A percentile compares a stretch with the other conserved stretches of the same genome.
phyloP scores from a whole-genome alignment of 1,284 basidiomycete species.

The Leccinum pallidistipes region DNA sequence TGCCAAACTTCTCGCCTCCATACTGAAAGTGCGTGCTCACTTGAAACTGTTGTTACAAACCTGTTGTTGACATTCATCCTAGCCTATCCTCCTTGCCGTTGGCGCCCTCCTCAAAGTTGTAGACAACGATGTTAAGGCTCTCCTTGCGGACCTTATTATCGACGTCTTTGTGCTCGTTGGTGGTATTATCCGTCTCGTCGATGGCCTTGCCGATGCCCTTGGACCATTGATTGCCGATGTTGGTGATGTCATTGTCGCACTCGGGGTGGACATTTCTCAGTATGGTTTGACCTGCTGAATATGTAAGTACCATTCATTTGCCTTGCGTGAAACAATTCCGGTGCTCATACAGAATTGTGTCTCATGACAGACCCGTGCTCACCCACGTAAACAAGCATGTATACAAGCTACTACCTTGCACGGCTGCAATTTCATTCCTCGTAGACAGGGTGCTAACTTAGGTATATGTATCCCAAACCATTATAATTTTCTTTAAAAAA shows the following conservation, averaged over 20 bases:
- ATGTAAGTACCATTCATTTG: neutral
- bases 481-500: neutral
- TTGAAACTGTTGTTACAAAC: too few relatives aligned
- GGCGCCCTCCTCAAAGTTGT: neutral
- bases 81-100: conserved; percentile 40
- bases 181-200: neutral
- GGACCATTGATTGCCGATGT: neutral
- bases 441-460: neutral
- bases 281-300: neutral
- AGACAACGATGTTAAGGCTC: neutral
- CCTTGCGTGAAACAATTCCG: neutral
- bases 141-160: neutral
- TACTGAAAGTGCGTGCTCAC: conserved; percentile 21
- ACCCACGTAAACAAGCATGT: neutral
- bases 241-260: neutral
- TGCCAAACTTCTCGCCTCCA: conserved; percentile 32
- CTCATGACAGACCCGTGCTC: neutral
- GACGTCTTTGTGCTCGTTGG: neutral
- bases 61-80: neutral
- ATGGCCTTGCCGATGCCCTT: neutral
- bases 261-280: neutral
- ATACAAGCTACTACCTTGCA: neutral
- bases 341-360: neutral
- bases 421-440: neutral
- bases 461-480: neutral